Percentiles rank a stretch among this genome's conserved stretches.
Conservation (phyloP, 2,329 filamentous ascomycete species). For the Niveomyces coronatus region DNA sequence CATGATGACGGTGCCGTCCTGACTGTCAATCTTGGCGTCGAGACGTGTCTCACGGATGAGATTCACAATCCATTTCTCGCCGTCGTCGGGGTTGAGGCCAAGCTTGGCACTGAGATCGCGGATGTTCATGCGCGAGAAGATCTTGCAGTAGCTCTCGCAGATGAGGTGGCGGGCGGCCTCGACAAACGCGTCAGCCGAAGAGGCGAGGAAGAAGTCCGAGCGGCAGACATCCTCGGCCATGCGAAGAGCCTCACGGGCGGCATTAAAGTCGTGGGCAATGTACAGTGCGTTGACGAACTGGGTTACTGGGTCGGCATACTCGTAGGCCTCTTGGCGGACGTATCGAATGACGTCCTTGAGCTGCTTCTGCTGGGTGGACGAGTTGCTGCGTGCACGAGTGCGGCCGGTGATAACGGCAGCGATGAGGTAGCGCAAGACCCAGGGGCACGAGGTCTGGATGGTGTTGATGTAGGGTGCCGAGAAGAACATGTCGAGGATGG, state of each 20-base stretch:
- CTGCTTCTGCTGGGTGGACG: conserved; percentile 88
- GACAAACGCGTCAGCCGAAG: conserved; percentile 77
- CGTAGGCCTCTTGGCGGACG: conserved; percentile 93
- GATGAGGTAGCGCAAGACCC: conserved; percentile 89
- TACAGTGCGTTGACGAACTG: conserved; percentile 95
- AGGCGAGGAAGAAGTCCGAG: conserved; percentile 89
- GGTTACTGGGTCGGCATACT: conserved; percentile 92
- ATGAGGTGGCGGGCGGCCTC: conserved; percentile 93
- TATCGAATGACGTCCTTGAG: conserved; percentile 95
- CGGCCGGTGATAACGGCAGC: conserved; percentile 93
- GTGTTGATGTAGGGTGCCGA: conserved; percentile 97
- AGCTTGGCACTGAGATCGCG: conserved; percentile 89
- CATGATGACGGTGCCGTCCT: conserved; percentile 97
- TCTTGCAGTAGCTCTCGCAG: conserved; percentile 99
- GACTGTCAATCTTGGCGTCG: conserved; percentile 98
- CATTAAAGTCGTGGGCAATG: conserved; percentile 81
- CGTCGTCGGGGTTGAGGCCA: conserved; percentile 84
- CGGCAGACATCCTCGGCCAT: conserved; percentile 86
- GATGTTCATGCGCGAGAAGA: conserved; percentile 96
- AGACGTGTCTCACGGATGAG: conserved; percentile 94
- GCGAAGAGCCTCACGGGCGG: conserved; percentile 77
- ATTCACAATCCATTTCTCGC: conserved; percentile 99
- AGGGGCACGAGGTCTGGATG: conserved; percentile 94
- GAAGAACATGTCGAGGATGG: conserved; percentile 93
- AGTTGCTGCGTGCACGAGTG: conserved; percentile 62